Conservation (phyloP, 768 basidiomycete genomes). For the Mycena floridula region DNA sequence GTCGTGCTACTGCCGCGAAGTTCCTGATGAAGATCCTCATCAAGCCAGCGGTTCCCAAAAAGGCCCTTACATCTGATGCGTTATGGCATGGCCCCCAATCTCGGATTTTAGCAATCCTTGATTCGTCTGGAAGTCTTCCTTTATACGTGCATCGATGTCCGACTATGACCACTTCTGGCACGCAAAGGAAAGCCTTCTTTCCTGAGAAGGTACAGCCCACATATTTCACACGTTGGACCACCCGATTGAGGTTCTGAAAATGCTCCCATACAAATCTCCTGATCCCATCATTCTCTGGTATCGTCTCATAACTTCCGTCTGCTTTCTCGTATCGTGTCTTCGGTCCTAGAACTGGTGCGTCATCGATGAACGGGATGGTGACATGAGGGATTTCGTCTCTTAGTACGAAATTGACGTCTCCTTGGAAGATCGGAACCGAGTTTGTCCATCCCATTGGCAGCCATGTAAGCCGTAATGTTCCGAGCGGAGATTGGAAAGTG, state of each 20-base stretch:
- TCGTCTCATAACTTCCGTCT: constrained; percentile 14
- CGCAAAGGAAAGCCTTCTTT: constrained; percentile 18
- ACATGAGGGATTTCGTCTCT: constrained; percentile 22
- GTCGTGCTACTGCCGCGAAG: constrained; percentile 16
- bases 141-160: constrained; percentile 22
- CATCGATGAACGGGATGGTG: constrained; percentile 23
- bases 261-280: constrained; percentile 24
- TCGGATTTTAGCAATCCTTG: constrained; percentile 12
- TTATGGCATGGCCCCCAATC: constrained; percentile 11
- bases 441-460: constrained; percentile 29
- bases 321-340: constrained; percentile 10
- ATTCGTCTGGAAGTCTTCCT: constrained; percentile 15
- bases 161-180: constrained; percentile 11
- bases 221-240: constrained; percentile 17
- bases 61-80: constrained; percentile 18
- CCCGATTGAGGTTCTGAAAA: constrained; percentile 12
- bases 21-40: constrained; percentile 24
- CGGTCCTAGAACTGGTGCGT: constrained; percentile 19
- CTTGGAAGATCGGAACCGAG: constrained; percentile 22
- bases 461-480: constrained; percentile 12
- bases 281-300: constrained; percentile 19
- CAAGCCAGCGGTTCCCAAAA: constrained; percentile 23
- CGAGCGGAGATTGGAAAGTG: constrained; percentile 23
- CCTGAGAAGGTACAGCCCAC: constrained; percentile 18
- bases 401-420: constrained; percentile 19